Conservation (phyloP, 2,329 filamentous ascomycete species). For the Mycosphaerella sp. region DNA sequence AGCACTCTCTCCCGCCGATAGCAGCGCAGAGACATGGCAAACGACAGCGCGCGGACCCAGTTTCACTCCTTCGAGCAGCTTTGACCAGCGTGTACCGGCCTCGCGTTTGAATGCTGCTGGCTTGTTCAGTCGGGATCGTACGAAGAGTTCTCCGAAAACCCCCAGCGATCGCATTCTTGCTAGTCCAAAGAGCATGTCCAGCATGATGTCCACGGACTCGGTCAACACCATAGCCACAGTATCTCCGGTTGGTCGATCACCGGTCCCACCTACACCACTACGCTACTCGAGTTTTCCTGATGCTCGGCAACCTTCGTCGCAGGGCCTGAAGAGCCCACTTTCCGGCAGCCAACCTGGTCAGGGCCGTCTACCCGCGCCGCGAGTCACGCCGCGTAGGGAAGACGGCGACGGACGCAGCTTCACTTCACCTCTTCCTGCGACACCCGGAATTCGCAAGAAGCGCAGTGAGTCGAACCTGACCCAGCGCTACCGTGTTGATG, state of each 20-base stretch:
- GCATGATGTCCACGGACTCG: constrained; percentile 7
- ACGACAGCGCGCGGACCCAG: not conserved
- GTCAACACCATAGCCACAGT: constrained; percentile 5
- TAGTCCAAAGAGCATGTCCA: constrained; percentile 5
- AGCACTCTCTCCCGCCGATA: not conserved
- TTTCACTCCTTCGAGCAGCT: not conserved
- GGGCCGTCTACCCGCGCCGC: not conserved
- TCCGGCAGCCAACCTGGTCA: not conserved
- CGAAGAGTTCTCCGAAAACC: not conserved
- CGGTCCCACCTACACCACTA: constrained; percentile 1
- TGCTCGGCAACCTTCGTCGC: not conserved
- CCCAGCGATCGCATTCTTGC: not conserved
- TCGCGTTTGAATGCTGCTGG: not conserved
- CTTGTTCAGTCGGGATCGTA: not conserved
- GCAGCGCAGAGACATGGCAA: constrained; percentile 4
- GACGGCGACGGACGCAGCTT: not conserved
- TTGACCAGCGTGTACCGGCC: not conserved
- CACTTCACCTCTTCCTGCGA: constrained; percentile 1
- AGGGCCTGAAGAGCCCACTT: not conserved
- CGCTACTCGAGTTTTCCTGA: constrained; percentile 1
- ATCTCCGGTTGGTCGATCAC: constrained; percentile 3
- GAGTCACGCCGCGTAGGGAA: not conserved
- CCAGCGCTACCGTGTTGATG: not conserved
- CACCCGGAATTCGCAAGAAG: not conserved
- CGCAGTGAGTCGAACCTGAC: not conserved